These are phyloP conservation scores for Escallonia herrerae DNA, from an alignment of 129 eudicot species.

Conservation along the genomic window DNA sequence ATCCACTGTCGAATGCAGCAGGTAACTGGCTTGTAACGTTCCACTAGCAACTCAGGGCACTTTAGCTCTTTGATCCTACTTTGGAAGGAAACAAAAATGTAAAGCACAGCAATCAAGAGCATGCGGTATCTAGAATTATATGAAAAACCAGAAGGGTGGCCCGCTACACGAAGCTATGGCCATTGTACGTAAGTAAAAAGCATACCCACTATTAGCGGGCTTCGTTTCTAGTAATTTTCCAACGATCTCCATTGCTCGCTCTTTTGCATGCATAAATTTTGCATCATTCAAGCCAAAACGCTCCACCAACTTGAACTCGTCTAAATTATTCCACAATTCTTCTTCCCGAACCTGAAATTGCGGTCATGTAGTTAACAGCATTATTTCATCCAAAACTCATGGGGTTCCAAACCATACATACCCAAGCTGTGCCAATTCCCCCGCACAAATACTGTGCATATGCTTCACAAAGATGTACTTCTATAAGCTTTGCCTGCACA, in stretches of 20 bases:
- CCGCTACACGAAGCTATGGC: too few species aligned
- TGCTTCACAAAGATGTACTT: slow-evolving; percentile 54
- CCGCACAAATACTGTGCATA: slow-evolving; percentile 59
- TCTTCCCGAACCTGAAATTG: slow-evolving; percentile 44
- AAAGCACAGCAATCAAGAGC: slow-evolving; percentile 4
- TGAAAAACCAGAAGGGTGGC: background rate
- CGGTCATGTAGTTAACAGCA: background rate
- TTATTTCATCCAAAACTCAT: background rate
- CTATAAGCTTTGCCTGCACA: slow-evolving; percentile 66
- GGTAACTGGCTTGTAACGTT: slow-evolving; percentile 49
- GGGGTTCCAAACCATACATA: slow-evolving; percentile 20
- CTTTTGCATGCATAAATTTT: slow-evolving; percentile 39
- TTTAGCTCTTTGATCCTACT: slow-evolving; percentile 65
- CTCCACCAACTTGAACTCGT: slow-evolving; percentile 25
- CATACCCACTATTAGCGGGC: slow-evolving; percentile 45
- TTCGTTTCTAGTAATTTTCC: slow-evolving; percentile 50
- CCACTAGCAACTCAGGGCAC: slow-evolving; percentile 74
- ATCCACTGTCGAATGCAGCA: slow-evolving; percentile 66
- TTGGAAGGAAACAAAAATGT: slow-evolving; percentile 2
- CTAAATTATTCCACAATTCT: slow-evolving; percentile 47
- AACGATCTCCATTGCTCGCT: slow-evolving; percentile 50
- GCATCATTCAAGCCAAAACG: slow-evolving; percentile 22
- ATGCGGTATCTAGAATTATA: background rate
- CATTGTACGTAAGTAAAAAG: background rate
- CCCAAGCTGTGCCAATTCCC: slow-evolving; percentile 66